A percentile compares a stretch with the other conserved stretches of the same genome.
Evolutionary conservation across 768 basidiomycete species (phyloP).

Genomic region (Mycena rosella): DNA sequence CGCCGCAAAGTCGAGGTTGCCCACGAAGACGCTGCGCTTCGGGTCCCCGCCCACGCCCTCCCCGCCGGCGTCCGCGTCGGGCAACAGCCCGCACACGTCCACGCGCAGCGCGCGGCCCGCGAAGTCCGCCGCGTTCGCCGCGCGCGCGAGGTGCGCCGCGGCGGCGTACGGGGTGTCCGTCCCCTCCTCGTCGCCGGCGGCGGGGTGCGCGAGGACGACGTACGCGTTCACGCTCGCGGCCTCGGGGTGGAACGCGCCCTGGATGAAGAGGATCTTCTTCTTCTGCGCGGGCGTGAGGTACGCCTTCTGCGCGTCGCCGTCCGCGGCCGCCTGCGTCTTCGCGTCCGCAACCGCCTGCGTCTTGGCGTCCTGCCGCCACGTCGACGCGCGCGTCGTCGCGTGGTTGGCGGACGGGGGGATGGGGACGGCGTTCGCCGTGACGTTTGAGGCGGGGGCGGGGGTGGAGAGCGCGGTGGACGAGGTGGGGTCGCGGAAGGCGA

Average conservation of each 20-base stretch:
- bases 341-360: conserved; percentile 42
- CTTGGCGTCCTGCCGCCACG: conserved; percentile 65
- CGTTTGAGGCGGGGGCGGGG: conserved; percentile 42
- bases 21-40: conserved; percentile 89
- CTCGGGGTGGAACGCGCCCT: conserved; percentile 87
- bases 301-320: conserved; percentile 62
- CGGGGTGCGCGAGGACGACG: conserved; percentile 87
- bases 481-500: conserved; percentile 90
- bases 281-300: conserved; percentile 88
- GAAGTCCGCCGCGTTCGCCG: conserved; percentile 79
- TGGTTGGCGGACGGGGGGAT: conserved; percentile 46
- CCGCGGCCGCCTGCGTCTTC: conserved; percentile 58
- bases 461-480: conserved; percentile 61
- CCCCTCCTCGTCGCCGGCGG: conserved; percentile 51
- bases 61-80: conserved; percentile 40
- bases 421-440: conserved; percentile 44
- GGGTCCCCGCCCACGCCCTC: conserved; percentile 66
- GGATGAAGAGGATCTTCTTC: conserved; percentile 95
- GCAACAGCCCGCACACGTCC: conserved; percentile 66
- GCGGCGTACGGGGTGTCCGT: conserved; percentile 69
- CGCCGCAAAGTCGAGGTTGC: conserved; percentile 92
- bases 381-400: conserved; percentile 68
- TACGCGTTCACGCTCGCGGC: conserved; percentile 89
- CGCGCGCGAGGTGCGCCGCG: conserved; percentile 62
- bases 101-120: conserved; percentile 85